These are phyloP conservation scores for Didymella glomerata DNA, from an alignment of 2,329 filamentous ascomycete genomes.

Conservation along the genomic window DNA sequence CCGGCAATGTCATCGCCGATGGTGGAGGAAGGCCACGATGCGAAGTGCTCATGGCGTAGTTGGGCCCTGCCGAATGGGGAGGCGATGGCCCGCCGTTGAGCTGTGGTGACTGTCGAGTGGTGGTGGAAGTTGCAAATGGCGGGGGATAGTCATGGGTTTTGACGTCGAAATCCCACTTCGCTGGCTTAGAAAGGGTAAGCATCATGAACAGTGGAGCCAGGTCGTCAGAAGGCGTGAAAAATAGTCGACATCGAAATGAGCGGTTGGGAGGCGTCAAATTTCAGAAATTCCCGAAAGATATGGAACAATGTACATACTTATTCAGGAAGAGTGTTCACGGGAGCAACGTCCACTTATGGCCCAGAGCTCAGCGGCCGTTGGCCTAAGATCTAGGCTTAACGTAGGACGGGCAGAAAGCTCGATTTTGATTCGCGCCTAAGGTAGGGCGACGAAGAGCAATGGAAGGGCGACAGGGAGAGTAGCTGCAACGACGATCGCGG, in stretches of 20 bases:
- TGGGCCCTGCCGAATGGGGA: constrained; percentile 54
- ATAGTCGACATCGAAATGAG: constrained; percentile 48
- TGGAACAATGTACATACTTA: constrained; percentile 51
- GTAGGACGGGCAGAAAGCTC: constrained; percentile 44
- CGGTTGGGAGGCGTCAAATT: constrained; percentile 39
- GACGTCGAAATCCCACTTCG: constrained; percentile 58
- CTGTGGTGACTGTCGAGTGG: constrained; percentile 52
- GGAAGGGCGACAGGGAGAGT: constrained; percentile 39
- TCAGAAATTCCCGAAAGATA: constrained; percentile 44
- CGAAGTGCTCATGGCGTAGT: constrained; percentile 59
- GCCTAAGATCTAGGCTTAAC: constrained; percentile 45
- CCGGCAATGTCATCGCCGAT: constrained; percentile 61
- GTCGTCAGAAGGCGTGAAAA: constrained; percentile 28
- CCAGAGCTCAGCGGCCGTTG: constrained; percentile 47
- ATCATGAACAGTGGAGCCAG: constrained; percentile 53
- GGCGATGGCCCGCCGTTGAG: constrained; percentile 51
- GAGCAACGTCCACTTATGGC: constrained; percentile 49
- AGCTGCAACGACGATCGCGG: constrained; percentile 49
- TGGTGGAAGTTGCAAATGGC: constrained; percentile 51
- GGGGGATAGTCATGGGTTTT: constrained; percentile 61
- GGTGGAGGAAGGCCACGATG: constrained; percentile 64
- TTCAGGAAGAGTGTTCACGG: constrained; percentile 43
- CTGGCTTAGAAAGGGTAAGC: constrained; percentile 60
- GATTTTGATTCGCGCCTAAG: constrained; percentile 50
- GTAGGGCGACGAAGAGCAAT: constrained; percentile 42